phyloP scores from a whole-genome alignment of 108 stramenopile genomes.

The Parietichytrium sp. region DNA sequence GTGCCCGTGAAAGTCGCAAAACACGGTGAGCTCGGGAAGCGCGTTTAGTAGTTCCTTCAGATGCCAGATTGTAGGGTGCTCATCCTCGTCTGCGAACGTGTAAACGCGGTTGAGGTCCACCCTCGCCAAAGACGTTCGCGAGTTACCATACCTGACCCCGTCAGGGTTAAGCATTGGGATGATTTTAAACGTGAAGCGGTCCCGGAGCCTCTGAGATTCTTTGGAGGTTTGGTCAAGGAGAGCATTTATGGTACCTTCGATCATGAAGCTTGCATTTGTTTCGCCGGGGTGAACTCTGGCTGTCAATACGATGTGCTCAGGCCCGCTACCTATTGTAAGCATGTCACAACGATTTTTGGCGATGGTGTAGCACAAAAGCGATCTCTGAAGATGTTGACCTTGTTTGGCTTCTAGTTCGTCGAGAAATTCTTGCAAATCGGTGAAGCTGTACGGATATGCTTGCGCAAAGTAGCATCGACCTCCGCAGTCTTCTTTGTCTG shows the following conservation, averaged over 20 bases:
- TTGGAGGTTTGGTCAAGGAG: too few relatives aligned
- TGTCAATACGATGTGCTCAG: slow-evolving; percentile 28
- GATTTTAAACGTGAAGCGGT: slow-evolving; percentile 57
- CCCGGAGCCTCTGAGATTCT: too few relatives aligned
- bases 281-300: slow-evolving; percentile 67
- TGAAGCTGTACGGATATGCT: slow-evolving; percentile 64
- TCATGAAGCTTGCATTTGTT: slow-evolving; percentile 60
- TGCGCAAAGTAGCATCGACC: slow-evolving; percentile 52
- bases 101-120: slow-evolving; percentile 63
- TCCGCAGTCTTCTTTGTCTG: background rate
- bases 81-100: slow-evolving; percentile 33
- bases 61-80: slow-evolving; percentile 53
- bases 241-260: slow-evolving; percentile 58
- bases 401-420: too few relatives aligned
- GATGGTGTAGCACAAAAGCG: slow-evolving; percentile 53
- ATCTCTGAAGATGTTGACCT: slow-evolving; percentile 43
- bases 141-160: slow-evolving; percentile 65
- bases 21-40: slow-evolving; percentile 44
- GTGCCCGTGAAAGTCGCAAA: slow-evolving; percentile 63
- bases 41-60: slow-evolving; percentile 49
- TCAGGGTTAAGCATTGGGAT: slow-evolving; percentile 70
- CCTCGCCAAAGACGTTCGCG: slow-evolving; percentile 58
- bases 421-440: slow-evolving; percentile 47
- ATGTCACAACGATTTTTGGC: slow-evolving; percentile 62
- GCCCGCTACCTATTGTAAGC: slow-evolving; percentile 56